Conservation (phyloP, 176 grass and related monocot genomes). For the barley (Hordeum vulgare) region DNA sequence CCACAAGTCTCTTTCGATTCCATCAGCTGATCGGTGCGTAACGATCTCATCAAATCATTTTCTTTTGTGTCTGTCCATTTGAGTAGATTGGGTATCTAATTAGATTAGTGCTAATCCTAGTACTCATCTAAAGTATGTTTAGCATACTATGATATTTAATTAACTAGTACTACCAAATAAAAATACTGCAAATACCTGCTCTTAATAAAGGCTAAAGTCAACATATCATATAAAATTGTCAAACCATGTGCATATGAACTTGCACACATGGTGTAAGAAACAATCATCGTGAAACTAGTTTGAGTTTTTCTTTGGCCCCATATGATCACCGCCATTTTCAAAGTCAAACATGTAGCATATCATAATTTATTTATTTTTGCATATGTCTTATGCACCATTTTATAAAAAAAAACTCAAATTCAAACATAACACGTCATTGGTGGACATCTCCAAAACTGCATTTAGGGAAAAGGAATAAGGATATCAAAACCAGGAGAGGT, state of each 20-base stretch:
- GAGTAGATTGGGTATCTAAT: neutral
- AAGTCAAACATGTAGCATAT: neutral
- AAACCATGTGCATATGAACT: neutral
- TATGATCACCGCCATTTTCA: neutral
- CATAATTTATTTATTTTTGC: no score
- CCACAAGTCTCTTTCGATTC: neutral
- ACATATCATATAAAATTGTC: neutral
- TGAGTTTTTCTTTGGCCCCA: neutral
- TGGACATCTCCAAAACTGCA: no score
- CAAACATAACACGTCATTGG: no score
- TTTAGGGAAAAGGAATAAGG: no score
- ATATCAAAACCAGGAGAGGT: no score
- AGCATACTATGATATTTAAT: no score
- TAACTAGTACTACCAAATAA: no score
- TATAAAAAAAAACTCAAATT: no score
- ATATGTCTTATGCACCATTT: no score
- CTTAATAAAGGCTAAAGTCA: neutral
- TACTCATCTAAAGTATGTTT: neutral
- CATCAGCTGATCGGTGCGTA: neutral
- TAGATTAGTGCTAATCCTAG: slow-evolving; percentile 6
- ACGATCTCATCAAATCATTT: neutral
- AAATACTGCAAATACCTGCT: no score
- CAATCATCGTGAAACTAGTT: neutral
- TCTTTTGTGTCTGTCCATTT: neutral
- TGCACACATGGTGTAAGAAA: neutral